These are phyloP conservation scores for Xylaria flabelliformis DNA, from an alignment of 495 filamentous ascomycete genomes.

Conservation along the genomic window DNA sequence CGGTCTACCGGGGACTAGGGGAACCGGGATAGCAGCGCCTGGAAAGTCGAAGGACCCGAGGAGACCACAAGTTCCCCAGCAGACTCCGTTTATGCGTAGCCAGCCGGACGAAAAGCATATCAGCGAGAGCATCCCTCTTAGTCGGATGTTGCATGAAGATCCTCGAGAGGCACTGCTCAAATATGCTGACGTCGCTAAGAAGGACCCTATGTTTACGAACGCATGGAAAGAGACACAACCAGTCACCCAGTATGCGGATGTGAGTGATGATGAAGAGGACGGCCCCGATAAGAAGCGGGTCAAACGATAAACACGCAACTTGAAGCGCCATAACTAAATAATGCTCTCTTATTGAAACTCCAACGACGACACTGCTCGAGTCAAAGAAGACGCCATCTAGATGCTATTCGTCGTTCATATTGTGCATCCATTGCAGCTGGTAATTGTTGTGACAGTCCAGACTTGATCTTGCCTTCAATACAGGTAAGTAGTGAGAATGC, in stretches of 20 bases:
- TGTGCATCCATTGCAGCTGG: not conserved
- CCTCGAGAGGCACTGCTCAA: constrained; percentile 91
- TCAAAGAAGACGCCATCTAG: not conserved
- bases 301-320: constrained; percentile 47
- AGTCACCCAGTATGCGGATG: constrained; percentile 85
- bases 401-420: not conserved
- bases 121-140: constrained; percentile 83
- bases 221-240: constrained; percentile 95
- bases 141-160: constrained; percentile 96
- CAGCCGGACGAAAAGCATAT: constrained; percentile 92
- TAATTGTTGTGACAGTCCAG: not conserved
- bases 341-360: not conserved
- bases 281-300: constrained; percentile 71
- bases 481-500: constrained; percentile 2
- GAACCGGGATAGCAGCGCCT: constrained; percentile 74
- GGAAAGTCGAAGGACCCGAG: constrained; percentile 79
- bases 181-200: constrained; percentile 93
- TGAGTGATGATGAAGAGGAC: constrained; percentile 89
- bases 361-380: not conserved
- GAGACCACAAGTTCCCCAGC: constrained; percentile 78
- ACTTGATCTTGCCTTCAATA: not conserved
- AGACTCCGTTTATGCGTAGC: constrained; percentile 89
- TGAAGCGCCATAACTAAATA: not conserved
- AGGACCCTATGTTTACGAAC: constrained; percentile 91
- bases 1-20: constrained; percentile 49